Conservation (phyloP, 2,329 filamentous ascomycete species). For the Paramyrothecium roridum region DNA sequence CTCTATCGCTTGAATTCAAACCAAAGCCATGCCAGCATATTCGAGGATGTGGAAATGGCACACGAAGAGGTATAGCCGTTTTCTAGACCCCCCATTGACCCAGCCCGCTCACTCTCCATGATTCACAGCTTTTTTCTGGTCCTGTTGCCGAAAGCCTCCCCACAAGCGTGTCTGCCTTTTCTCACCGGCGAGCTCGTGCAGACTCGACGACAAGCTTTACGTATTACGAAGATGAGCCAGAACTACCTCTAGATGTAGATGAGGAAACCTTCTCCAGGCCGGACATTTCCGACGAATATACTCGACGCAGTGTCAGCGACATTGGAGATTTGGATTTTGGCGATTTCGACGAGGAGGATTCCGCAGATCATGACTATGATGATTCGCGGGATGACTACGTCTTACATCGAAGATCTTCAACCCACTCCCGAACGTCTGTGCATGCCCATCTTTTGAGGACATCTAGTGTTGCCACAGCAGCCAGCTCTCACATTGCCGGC, state of each 20-base stretch:
- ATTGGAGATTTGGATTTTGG: constrained; percentile 36
- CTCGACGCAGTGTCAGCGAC: constrained; percentile 30
- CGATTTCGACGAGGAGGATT: constrained; percentile 36
- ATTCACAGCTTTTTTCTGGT: constrained; percentile 73
- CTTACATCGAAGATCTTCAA: constrained; percentile 61
- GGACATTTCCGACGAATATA: constrained; percentile 17
- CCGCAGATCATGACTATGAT: constrained; percentile 36
- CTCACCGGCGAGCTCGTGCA: constrained; percentile 74
- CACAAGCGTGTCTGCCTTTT: constrained; percentile 87
- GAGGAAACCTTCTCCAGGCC: constrained; percentile 24
- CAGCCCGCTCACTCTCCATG: neutral
- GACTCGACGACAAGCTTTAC: constrained; percentile 88
- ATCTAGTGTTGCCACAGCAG: constrained; percentile 67
- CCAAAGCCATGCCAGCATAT: constrained; percentile 73
- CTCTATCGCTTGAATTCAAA: constrained; percentile 68
- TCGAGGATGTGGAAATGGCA: constrained; percentile 98
- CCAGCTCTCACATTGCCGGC: constrained; percentile 59
- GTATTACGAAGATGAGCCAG: constrained; percentile 70
- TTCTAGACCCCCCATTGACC: neutral
- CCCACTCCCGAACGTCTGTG: constrained; percentile 51
- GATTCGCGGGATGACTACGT: constrained; percentile 42
- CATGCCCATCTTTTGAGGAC: constrained; percentile 67
- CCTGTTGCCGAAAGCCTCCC: constrained; percentile 96
- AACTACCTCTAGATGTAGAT: constrained; percentile 26
- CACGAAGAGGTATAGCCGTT: constrained; percentile 71